Evolutionary conservation across 108 stramenopile species (phyloP).

Genomic region (Heterococcus sp.): DNA sequence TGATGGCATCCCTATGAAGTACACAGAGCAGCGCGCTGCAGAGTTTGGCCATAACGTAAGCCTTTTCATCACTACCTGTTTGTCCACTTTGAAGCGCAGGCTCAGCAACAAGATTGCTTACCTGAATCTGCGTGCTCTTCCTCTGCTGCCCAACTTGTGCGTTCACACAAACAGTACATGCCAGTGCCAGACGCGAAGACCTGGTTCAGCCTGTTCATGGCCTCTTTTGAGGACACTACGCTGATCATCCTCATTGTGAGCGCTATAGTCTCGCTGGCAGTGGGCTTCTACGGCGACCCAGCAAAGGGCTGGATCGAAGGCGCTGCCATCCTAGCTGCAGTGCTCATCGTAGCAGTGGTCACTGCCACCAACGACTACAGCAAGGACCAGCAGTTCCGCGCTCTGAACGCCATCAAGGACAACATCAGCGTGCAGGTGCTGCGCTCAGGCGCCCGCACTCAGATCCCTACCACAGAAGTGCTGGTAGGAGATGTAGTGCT

Average conservation of each 20-base stretch:
- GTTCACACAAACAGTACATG: slow-evolving; percentile 25
- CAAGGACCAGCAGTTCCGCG: slow-evolving; percentile 83
- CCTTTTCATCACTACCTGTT: no score
- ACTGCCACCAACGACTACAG: slow-evolving; percentile 84
- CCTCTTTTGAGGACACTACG: slow-evolving; percentile 93
- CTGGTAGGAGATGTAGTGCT: slow-evolving; percentile 60
- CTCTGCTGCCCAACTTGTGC: slow-evolving; percentile 12
- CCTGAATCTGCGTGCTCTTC: no score
- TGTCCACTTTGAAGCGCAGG: no score
- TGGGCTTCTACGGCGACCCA: slow-evolving; percentile 83
- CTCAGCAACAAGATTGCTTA: no score
- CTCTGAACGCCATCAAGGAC: slow-evolving; percentile 74
- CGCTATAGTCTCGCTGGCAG: slow-evolving; percentile 78
- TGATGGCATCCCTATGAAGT: no score
- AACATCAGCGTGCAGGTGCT: slow-evolving; percentile 44
- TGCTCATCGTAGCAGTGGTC: slow-evolving; percentile 77
- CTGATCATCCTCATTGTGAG: slow-evolving; percentile 89
- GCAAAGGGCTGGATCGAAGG: slow-evolving; percentile 83
- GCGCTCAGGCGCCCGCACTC: slow-evolving; percentile 30
- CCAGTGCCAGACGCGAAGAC: slow-evolving; percentile 59
- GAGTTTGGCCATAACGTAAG: no score
- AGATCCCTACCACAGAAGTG: slow-evolving; percentile 40
- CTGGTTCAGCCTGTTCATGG: slow-evolving; percentile 82
- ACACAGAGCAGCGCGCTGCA: no score
- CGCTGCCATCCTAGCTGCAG: slow-evolving; percentile 76